These are phyloP conservation scores for Phalaenopsis hybrid DNA, from an alignment of 116 monocot genomes.

Conservation along the genomic window DNA sequence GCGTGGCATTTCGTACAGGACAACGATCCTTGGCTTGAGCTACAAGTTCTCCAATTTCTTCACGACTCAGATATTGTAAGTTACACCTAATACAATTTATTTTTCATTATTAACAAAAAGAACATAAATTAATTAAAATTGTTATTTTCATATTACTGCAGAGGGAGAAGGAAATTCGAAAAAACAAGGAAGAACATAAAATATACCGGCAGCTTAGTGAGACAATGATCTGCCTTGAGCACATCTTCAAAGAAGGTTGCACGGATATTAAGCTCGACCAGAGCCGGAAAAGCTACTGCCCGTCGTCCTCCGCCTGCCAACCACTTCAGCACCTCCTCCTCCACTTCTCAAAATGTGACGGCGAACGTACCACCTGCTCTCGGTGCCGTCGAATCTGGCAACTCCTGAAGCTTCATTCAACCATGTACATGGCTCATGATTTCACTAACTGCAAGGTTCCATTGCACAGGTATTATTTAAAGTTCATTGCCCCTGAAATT, in stretches of 20 bases:
- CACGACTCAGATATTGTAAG: slow-evolving; percentile 36
- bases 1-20: slow-evolving; percentile 45
- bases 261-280: slow-evolving; percentile 19
- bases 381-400: slow-evolving; percentile 40
- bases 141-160: neutral
- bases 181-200: slow-evolving; percentile 22
- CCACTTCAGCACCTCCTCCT: slow-evolving; percentile 36
- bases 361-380: slow-evolving; percentile 14
- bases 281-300: slow-evolving; percentile 4
- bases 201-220: slow-evolving; percentile 40
- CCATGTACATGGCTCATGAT: slow-evolving; percentile 17
- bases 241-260: slow-evolving; percentile 51
- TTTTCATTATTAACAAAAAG: no score
- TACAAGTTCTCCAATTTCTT: slow-evolving; percentile 44
- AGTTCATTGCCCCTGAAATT: no score
- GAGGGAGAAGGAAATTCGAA: slow-evolving; percentile 25
- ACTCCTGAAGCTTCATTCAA: slow-evolving; percentile 45
- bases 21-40: slow-evolving; percentile 53
- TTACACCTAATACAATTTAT: neutral
- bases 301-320: slow-evolving; percentile 18
- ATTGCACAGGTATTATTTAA: slow-evolving; percentile 21
- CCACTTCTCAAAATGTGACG: slow-evolving; percentile 37
- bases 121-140: no score
- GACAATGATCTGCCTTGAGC: slow-evolving; percentile 52
- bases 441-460: slow-evolving; percentile 26